These are phyloP conservation scores for Leccinum cinnamomeum DNA, from an alignment of 1,284 basidiomycete species.

Conservation along the genomic window DNA sequence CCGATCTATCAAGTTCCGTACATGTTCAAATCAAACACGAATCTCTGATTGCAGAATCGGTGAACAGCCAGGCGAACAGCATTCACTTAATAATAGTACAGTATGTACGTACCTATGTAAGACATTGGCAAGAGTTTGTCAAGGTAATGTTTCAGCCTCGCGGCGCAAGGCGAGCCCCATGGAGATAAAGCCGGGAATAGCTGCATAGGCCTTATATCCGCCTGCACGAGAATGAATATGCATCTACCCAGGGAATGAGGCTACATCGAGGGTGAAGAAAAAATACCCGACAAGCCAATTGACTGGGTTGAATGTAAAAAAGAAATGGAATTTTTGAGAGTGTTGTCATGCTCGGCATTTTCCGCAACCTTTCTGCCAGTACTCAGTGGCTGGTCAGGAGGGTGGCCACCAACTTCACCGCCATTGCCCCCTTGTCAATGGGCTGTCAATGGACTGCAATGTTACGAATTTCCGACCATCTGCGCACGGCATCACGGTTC, in stretches of 20 bases:
- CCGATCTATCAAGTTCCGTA: not conserved
- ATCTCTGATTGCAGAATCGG: not conserved
- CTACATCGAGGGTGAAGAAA: slow-evolving; percentile 19
- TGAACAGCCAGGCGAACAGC: not conserved
- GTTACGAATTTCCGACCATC: not conserved
- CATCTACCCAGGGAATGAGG: slow-evolving; percentile 37
- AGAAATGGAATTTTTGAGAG: slow-evolving; percentile 42
- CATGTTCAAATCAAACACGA: not conserved
- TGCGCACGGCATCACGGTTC: not conserved
- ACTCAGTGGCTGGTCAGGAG: not conserved
- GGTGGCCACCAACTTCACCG: not conserved
- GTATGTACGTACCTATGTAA: not conserved
- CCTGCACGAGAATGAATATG: slow-evolving; percentile 15
- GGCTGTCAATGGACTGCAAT: not conserved
- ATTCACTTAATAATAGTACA: not conserved
- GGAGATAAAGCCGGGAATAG: not conserved
- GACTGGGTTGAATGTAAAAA: slow-evolving; percentile 23
- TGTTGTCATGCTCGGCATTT: slow-evolving; percentile 7
- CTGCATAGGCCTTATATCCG: not conserved
- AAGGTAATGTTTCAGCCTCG: slow-evolving; percentile 19
- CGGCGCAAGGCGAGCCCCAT: not conserved
- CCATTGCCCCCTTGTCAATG: not conserved
- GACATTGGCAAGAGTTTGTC: not conserved
- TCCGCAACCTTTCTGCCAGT: not conserved
- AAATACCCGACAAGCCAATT: slow-evolving; percentile 30